A percentile compares a stretch with the other conserved stretches of the same genome.
Evolutionary conservation across 139 green algal species (phyloP).

Genomic region (Haematococcus lacustris): DNA sequence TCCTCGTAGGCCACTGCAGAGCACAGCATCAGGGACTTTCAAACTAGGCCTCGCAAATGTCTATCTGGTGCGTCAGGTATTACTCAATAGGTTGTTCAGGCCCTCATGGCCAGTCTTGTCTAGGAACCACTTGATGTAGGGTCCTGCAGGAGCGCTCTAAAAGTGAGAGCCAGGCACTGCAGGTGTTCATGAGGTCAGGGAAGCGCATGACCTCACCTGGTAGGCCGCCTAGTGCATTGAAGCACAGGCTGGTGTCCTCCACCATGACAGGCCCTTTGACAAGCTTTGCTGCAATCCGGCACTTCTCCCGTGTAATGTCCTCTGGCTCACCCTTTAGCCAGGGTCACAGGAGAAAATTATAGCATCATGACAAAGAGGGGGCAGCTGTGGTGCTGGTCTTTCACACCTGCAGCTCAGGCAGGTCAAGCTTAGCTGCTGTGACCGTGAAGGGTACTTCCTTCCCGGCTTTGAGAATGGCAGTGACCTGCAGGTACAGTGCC

Average conservation of each 20-base stretch:
- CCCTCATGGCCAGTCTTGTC: conserved; percentile 83
- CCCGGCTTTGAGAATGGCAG: conserved; percentile 73
- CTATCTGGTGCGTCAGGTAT: no score
- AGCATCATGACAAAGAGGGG: background rate
- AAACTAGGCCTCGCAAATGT: no score
- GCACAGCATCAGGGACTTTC: no score
- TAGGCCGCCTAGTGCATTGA: conserved; percentile 86
- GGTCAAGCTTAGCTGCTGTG: conserved; percentile 62
- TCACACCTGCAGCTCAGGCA: conserved; percentile 84
- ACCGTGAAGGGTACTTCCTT: conserved; percentile 64
- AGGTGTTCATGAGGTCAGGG: background rate
- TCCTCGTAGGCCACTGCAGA: conserved; percentile 74
- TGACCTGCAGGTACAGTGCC: conserved; percentile 53
- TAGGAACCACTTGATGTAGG: conserved; percentile 97
- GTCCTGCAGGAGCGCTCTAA: conserved; percentile 39
- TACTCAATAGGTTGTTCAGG: conserved; percentile 80
- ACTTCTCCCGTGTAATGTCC: conserved; percentile 91
- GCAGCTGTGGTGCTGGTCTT: background rate
- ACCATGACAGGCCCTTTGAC: conserved; percentile 83
- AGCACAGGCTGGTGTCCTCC: conserved; percentile 96
- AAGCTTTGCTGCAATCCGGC: conserved; percentile 66
- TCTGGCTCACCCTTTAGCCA: conserved; percentile 85
- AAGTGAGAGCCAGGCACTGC: background rate
- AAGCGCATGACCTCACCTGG: conserved; percentile 58
- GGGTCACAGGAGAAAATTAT: background rate